These are phyloP conservation scores for Trichoderma harzianum DNA, from an alignment of 2,329 filamentous ascomycete species.

Conservation along the genomic window DNA sequence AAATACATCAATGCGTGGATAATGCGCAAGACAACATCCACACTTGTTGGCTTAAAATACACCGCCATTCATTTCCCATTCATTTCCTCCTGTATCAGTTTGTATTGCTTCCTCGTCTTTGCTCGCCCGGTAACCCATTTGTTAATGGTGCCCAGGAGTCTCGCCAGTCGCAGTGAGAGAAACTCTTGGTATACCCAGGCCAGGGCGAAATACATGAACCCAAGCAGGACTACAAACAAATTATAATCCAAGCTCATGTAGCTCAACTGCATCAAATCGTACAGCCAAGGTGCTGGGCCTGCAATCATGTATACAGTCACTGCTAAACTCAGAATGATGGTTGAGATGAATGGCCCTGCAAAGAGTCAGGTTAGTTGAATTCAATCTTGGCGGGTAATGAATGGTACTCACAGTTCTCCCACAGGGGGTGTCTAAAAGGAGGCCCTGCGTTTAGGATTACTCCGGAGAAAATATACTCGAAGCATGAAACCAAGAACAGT, in stretches of 20 bases:
- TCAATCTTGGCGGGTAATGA: no score
- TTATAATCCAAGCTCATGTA: constrained; percentile 70
- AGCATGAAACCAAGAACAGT: constrained; percentile 85
- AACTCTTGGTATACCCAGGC: constrained; percentile 71
- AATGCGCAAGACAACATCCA: neutral
- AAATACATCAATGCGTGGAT: neutral
- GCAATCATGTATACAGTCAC: constrained; percentile 79
- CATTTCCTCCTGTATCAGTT: constrained; percentile 15
- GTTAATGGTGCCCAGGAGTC: constrained; percentile 60
- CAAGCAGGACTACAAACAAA: constrained; percentile 67
- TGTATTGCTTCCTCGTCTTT: constrained; percentile 67
- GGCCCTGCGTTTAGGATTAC: constrained; percentile 87
- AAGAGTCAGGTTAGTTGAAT: constrained; percentile 2
- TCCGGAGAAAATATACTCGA: constrained; percentile 89
- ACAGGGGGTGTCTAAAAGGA: constrained; percentile 80
- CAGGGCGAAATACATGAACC: constrained; percentile 62
- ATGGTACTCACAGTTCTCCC: constrained; percentile 66
- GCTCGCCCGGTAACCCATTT: constrained; percentile 53
- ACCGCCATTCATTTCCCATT: neutral
- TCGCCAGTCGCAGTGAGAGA: constrained; percentile 67
- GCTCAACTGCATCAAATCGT: constrained; percentile 80
- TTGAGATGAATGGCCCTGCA: constrained; percentile 76
- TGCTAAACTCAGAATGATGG: constrained; percentile 64
- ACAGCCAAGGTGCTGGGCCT: constrained; percentile 66
- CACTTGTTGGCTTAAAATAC: neutral